Base-by-base conservation (phyloP, 192 early-diverging fungal species). In the Ambispora gerdemannii region DNA sequence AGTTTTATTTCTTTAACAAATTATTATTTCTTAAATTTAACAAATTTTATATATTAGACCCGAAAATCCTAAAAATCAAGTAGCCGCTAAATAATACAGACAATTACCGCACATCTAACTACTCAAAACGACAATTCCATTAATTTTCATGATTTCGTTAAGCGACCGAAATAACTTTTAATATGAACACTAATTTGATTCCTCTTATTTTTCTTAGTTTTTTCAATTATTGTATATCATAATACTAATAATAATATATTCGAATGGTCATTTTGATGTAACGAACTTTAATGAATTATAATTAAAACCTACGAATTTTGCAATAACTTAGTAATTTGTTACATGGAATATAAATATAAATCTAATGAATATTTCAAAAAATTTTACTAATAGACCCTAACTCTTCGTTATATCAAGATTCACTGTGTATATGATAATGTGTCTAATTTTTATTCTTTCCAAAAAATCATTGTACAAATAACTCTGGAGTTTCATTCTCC, bases 401-500 rank as follows among this genome's bases (percentile, higher is more conserved):
- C 38, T 43, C n/a, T n/a, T n/a, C n/a, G n/a, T 43, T 10, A 43
- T 10, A 43, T 15, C 38, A 15, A 43, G 38, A 6, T 43, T 43
- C 15, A 43, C 6, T 43, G 15, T 15, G 7, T 43, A 43, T 15
- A 6, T 43, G 38, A 43, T n/a, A n/a, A n/a, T n/a, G 15, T 43
- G 6, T 43, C 6, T 43, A 43, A 6, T 43, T 43, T 15, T 10
- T 15, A 6, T 10, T 43, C 38, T 43, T 43, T 43, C 6, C 6
- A 15, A 43, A 15, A 60, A 60, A 30, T 70, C 60, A 70, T 67
- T 84, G 77, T 27, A 79, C 78, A 75, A 85, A 83, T 25, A 85
- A 79, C 77, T 82, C 87, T 20, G 80, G 84, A n/a, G 91, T 90
- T 53, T 92, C 89, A 49, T 80, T 75, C 75, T 94, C 89, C 72